A percentile compares a stretch with the other conserved stretches of the same genome.
These are phyloP conservation scores for Zymoseptoria brevis DNA, from an alignment of 2,329 filamentous ascomycete species.

Conservation along the genomic window DNA sequence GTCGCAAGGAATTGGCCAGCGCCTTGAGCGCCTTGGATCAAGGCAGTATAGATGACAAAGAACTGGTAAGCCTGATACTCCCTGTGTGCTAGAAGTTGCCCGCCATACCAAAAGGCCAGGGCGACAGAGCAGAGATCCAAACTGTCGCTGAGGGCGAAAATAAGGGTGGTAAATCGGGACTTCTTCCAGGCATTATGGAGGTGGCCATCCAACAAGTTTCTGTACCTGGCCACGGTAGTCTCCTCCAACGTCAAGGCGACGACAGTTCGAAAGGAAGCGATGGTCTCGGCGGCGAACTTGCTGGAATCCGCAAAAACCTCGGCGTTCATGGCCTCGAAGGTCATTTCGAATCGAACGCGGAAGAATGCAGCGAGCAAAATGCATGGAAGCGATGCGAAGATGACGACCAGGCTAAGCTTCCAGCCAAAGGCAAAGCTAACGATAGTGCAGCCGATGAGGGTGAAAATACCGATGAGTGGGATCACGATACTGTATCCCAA, in stretches of 20 bases:
- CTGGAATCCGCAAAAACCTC: conserved; percentile 72
- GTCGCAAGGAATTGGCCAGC: conserved; percentile 85
- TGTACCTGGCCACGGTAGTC: conserved; percentile 69
- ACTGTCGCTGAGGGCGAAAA: conserved; percentile 81
- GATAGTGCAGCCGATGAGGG: conserved; percentile 64
- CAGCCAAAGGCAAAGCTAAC: conserved; percentile 73
- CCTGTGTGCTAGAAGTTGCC: conserved; percentile 59
- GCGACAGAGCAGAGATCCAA: conserved; percentile 77
- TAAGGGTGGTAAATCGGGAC: conserved; percentile 58
- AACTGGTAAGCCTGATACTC: conserved; percentile 80
- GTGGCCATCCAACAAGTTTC: no score
- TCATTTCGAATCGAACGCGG: conserved; percentile 74
- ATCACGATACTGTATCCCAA: no score
- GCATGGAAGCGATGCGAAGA: conserved; percentile 68
- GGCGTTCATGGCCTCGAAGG: conserved; percentile 73
- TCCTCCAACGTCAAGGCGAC: conserved; percentile 80
- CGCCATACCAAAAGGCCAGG: conserved; percentile 89
- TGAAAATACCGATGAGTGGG: conserved; percentile 70
- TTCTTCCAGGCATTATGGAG: conserved; percentile 50
- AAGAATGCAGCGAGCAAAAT: conserved; percentile 78
- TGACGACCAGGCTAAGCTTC: conserved; percentile 80
- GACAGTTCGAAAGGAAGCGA: conserved; percentile 87
- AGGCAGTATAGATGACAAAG: conserved; percentile 79
- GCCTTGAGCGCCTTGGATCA: conserved; percentile 88
- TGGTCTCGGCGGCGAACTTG: conserved; percentile 84